Base-by-base conservation (phyloP, 2,329 filamentous ascomycete genomes). In the Pestalotiopsis sp. region DNA sequence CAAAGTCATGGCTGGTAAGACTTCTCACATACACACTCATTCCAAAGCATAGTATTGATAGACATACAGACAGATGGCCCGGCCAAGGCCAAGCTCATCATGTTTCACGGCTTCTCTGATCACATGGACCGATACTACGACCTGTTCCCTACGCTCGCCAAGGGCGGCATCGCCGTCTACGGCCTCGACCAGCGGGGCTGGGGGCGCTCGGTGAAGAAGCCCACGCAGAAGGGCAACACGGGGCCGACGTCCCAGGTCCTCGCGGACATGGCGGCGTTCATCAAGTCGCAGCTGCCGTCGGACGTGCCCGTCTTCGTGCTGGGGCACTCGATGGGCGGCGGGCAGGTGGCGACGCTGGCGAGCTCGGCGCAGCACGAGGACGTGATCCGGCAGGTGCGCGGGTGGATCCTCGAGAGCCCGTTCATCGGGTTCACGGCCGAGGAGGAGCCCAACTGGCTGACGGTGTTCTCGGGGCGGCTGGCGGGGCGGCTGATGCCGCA, bases 241-340 rank as follows among this genome's bases (percentile, higher is more conserved):
- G 95, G 95, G 6, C 86, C 91, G 6, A 97, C 94, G 2, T 72
- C 85, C 1, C 87, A 85, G 67, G 93, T 97, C 68, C 83, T 97
- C 59, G 85, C 87, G 68, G 95, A 98, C 79, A 90, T 97, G 67
- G 92, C 90, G 12, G 90, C 90, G 58, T 93, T 98, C 78, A 84
- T 96, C 72, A 84, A 84, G 69, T 82, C 83, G 39, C 87, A 91
- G 71, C 82, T 91, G 49, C 74, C 77, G 31, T 70, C 79, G 27
- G 75, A 80, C 3, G 81, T 84, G 45, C 93, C 94, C 0, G 77
- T 97, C 17, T 98, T 97, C 81, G 86, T 98, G 23, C 90, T 96
- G 84, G 95, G 95, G 66, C 94, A 97, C 80, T 94, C 91, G 25
- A 97, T 97, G 93, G 95, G 95, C 72, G 95, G 95, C 69, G 93